Conservation (phyloP, 2,329 filamentous ascomycete species). For the Setomelanomma holmii region DNA sequence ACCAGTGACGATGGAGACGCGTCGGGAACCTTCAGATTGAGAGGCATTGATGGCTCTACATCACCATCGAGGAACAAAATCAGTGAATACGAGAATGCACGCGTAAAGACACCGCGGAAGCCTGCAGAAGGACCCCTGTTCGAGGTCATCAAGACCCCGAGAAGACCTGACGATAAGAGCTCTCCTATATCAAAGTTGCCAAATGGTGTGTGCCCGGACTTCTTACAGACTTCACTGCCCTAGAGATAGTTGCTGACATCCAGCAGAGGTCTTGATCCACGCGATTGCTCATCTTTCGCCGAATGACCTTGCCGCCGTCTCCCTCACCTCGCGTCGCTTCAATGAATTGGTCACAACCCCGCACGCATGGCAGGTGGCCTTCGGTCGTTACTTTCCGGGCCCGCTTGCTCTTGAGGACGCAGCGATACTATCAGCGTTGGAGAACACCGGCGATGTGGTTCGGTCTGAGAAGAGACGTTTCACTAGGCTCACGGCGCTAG, state of each 20-base stretch:
- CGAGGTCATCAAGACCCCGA: conserved; percentile 58
- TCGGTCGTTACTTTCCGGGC: conserved; percentile 87
- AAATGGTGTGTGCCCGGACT: conserved; percentile 70
- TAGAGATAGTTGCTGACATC: conserved; percentile 8
- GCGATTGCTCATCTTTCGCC: conserved; percentile 89
- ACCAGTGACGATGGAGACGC: conserved; percentile 13
- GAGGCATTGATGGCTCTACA: conserved; percentile 15
- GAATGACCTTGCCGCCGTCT: conserved; percentile 79
- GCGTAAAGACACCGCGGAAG: conserved; percentile 48
- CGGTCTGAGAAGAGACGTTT: conserved; percentile 81
- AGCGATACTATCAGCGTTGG: conserved; percentile 54
- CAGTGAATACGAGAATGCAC: conserved; percentile 62
- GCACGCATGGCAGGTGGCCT: conserved; percentile 92
- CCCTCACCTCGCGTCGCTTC: conserved; percentile 87
- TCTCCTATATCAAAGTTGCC: conserved; percentile 69
- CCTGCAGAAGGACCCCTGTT: conserved; percentile 56
- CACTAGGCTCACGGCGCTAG: conserved; percentile 77
- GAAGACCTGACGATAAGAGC: conserved; percentile 53
- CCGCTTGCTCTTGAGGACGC: conserved; percentile 62
- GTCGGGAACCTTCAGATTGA: conserved; percentile 40
- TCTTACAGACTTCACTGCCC: not conserved
- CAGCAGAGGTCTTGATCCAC: conserved; percentile 86
- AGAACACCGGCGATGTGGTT: conserved; percentile 52
- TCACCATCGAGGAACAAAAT: conserved; percentile 57
- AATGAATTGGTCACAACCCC: conserved; percentile 86